Base-by-base conservation (phyloP, 106 monocot genomes). In the Phalaenopsis aphrodite region DNA sequence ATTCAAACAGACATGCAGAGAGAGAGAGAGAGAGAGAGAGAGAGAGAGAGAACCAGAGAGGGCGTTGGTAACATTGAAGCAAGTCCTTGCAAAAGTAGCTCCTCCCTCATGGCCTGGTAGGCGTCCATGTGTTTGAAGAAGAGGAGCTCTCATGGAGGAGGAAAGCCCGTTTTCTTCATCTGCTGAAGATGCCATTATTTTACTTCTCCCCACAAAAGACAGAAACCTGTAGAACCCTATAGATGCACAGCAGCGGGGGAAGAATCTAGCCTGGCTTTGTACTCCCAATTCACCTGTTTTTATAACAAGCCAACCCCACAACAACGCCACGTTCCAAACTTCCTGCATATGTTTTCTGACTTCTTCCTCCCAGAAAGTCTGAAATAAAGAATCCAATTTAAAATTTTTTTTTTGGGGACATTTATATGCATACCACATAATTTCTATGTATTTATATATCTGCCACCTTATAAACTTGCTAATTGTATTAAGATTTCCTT, bases 41-140 rank as follows among this genome's bases (percentile, higher is more conserved):
- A 72, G 43, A 55, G 49, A 42, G 18, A 78, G 66, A 49, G 68
- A 56, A 83, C 78, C 78, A 45, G 83, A 83, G 23, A 83, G 71
- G 39, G 78, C 55, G 57, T 83, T 83, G n/a, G 77, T 78, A 2
- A 43, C 78, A 74, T 83, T 83, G 78, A 83, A 83, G 68, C 83
- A 83, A 74, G 83, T 83, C 57, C 83, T 74, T 45, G 72, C 78
- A 74, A 83, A 83, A 56, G 83, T 56, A 83, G 78, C 83, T 56
- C 57, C 78, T 56, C 73, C 78, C 24, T 24, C 52, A 16, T 69
- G 49, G 38, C 69, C 39, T 12, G 69, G 10, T 37, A 39, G 3
- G 39, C 2, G 69, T 8, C 76, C 24, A 48, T 76, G 48, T 18
- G 7, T 47, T 12, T 49, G 76, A 5, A 76, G 76, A 17, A 76